Percentiles rank a stretch among this genome's conserved stretches.
phyloP scores from a whole-genome alignment of 2,329 filamentous ascomycete species.

The Acrocalymma vagum region DNA sequence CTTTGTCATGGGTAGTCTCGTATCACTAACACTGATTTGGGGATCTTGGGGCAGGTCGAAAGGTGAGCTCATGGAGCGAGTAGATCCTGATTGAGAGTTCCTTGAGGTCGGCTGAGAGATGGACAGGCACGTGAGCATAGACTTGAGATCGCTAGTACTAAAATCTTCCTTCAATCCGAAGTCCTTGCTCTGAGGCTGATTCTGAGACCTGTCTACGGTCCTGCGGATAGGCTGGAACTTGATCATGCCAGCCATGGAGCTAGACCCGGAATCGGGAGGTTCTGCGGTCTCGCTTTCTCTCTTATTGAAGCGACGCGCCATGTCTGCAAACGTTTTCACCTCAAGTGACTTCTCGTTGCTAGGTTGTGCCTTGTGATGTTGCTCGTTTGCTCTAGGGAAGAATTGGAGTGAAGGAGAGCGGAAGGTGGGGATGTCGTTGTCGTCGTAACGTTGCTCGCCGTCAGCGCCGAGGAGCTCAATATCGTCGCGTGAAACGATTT shows the following conservation, averaged over 20 bases:
- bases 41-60: slow-evolving; percentile 11
- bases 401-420: slow-evolving; percentile 22
- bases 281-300: slow-evolving; percentile 22
- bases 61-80: neutral
- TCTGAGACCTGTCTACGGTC: slow-evolving; percentile 30
- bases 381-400: too few species aligned
- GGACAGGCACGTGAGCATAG: neutral
- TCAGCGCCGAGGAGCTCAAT: slow-evolving; percentile 1
- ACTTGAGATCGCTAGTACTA: too few species aligned
- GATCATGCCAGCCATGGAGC: slow-evolving; percentile 28
- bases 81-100: too few species aligned
- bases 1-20: too few species aligned
- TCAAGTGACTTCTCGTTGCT: slow-evolving; percentile 3
- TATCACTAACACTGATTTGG: too few species aligned
- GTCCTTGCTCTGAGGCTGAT: too few species aligned
- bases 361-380: slow-evolving; percentile 1
- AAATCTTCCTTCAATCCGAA: too few species aligned
- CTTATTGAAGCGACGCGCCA: slow-evolving; percentile 32
- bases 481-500: slow-evolving; percentile 22
- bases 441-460: slow-evolving; percentile 9
- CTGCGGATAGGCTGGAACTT: slow-evolving; percentile 29
- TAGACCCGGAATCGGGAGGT: slow-evolving; percentile 19
- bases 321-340: slow-evolving; percentile 36
- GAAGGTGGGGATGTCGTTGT: slow-evolving; percentile 17
- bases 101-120: neutral